Base-by-base conservation (phyloP, 1,284 basidiomycete species). In the Cutaneotrichosporon cavernicola region DNA sequence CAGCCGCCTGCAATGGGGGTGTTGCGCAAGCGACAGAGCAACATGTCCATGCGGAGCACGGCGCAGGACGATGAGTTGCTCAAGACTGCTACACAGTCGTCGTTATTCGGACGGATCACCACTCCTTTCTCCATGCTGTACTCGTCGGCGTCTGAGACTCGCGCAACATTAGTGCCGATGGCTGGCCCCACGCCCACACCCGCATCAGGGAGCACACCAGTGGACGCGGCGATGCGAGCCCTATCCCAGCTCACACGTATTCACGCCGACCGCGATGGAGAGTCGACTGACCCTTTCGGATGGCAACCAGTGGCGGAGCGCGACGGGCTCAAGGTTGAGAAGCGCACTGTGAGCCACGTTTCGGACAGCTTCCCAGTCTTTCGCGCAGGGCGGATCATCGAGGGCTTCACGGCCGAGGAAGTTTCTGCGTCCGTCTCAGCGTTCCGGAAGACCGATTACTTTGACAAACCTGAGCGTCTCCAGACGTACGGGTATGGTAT, bases 351-450 rank as follows among this genome's bases (percentile, higher is more conserved):
- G 11, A 84, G 89, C 2, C 87, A 90, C 60, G 86, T 97, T 16
- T 97, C 93, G 9, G 84, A 88, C 9, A 84, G 86, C 51, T 87
- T 97, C 55, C 90, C 92, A 0, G 88, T 98, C 5, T 90, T 95
- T 75, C 89, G 89, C 65, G 92, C 91, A 0, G 89, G 91, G 75
- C 91, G 93, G 78, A 92, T 99, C 65, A 89, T 99, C 56, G 90
- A 98, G 76, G 95, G 96, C 1, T 86, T 97, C 10, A 91, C 92
- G 0, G 95, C 95, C 0, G 96, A 97, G 72, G 96, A 99, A 74
- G 83, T 97, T 16, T 88, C 87, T 0, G 84, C 88, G 0, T 85
- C 86, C 7, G 88, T 90, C 63, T 86, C 87, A 26, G 86, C 88
- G n/a, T 64, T 73, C 11, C 69, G 71, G 8, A 69, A 70, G 46